Conservation (phyloP, 2,329 filamentous ascomycete genomes). For the Rhynchosporium graminicola region DNA sequence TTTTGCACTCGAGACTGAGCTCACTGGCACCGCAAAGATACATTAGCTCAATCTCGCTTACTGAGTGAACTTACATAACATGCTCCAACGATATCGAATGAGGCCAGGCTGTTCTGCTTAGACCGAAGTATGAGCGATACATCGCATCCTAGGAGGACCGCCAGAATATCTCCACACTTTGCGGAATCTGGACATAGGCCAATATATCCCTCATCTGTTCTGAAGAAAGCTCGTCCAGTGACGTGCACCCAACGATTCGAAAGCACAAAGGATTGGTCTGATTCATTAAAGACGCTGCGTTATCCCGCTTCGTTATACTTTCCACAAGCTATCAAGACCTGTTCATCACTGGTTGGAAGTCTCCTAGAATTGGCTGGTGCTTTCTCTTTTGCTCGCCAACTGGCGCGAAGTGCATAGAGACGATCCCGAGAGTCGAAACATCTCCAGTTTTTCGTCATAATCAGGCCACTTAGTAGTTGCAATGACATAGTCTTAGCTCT, state of each 20-base stretch:
- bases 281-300: neutral
- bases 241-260: neutral
- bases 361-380: neutral
- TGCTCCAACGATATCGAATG: constrained; percentile 7
- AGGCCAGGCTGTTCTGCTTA: neutral
- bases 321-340: neutral
- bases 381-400: neutral
- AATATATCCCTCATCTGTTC: constrained; percentile 5
- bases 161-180: constrained; percentile 8
- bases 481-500: neutral
- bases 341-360: neutral
- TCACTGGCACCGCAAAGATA: neutral
- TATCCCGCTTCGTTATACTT: neutral
- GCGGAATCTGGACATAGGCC: constrained; percentile 14
- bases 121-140: constrained; percentile 10
- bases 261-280: neutral
- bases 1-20: neutral
- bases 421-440: constrained; percentile 17
- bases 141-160: constrained; percentile 9
- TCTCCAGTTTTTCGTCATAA: neutral
- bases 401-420: constrained; percentile 13
- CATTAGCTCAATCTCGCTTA: neutral
- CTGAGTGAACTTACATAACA: constrained; percentile 11
- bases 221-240: neutral
- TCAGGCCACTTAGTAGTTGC: neutral